Evolutionary conservation across 2,329 filamentous ascomycete genomes (phyloP), one percentile per base, ranked within the genome.

Genomic region (Phyllosticta citrichinensis): DNA sequence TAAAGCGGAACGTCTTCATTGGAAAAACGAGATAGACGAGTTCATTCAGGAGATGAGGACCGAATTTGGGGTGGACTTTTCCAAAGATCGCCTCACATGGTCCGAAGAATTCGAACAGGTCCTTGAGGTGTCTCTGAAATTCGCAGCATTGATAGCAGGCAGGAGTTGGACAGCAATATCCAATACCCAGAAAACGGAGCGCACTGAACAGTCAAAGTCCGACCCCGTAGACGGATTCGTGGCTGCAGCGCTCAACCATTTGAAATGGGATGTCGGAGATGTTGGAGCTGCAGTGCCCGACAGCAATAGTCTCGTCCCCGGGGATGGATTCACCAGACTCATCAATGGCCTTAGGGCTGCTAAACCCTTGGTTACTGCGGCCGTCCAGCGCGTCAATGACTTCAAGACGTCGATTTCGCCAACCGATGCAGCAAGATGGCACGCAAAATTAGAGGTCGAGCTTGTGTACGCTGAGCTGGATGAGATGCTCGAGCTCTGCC

Each of bases 1-100:
- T 17, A 69, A 69, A 55, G 59, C 57, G 6, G 68, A 73, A 52
- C 72, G 73, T 27, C 67, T 68, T 20, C 63, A 63, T 53, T 62
- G 56, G 55, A 55, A 55, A 17, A 25, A 52, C 12, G 33, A 58
- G 19, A 55, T 63, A 25, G 56, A 52, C 22, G 50, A 55, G 19
- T 62, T 60, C 56, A 22, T 35, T 51, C 51, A 55, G 11, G 55
- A 55, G 8, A 58, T 63, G 25, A 64, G 66, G 11, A 35, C 61
- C 17, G 56, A 65, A 3, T 66, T 73, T 19, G 68, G 73, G 8
- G 35, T 63, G 1, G 62, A 64, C 4, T 60, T 65, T 17, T 55
- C 66, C 20, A 57, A 65, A 5, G 58, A 61, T 20, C 55, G 58
- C 11, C 51, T 60, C 9, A 40, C 57, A 11, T 40, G 55, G 52